Base-by-base conservation (phyloP, 495 filamentous ascomycete species). In the Cercophora sp. region DNA sequence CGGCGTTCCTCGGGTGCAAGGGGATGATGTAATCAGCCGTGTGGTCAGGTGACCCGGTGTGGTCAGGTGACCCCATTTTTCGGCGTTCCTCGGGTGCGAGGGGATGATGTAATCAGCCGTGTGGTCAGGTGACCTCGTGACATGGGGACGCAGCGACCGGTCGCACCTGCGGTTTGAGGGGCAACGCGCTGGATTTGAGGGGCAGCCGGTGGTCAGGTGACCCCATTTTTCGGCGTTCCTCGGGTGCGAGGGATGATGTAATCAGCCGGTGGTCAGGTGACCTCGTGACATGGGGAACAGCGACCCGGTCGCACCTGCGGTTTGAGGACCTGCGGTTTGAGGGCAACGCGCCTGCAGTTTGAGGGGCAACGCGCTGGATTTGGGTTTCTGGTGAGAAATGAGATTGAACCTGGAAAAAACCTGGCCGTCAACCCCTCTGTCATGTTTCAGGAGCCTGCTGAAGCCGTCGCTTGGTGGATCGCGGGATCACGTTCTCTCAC, bases 91-190 rank as follows among this genome's bases (percentile, higher is more conserved):
- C 29, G 29, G 39, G 22, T 16, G 15, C 35, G 20, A 43, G 39
- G 39, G 40, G 40, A 43, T 43, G 40, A 43, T 43, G 40, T 43
- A 43, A 43, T 1, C 36, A 8, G 13, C 8, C 8, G 29, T 6
- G 29, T 6, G 29, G 19, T 48, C 46, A 48, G 11, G 46, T 48
- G 46, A 48, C 31, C 29, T 23, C 46, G 46, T 35, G 46, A 20
- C 24, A 29, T 15, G 31, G 13, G 20, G 11, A 16, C 39, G 19
- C 24, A n/a, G 5, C 47, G n/a, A 45, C 15, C 16, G 26, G 35
- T 1, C 13, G 16, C 31, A 5, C 1, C 9, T 5, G 37, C 8
- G 16, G 10, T 47, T 27, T 24, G n/a, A 32, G 13, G 6, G 8
- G 29, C 8, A 20, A 26, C 18, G 22, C 40, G 22, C 22, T 4